These are phyloP conservation scores for Parathielavia appendiculata DNA, from an alignment of 495 filamentous ascomycete species.

Conservation along the genomic window DNA sequence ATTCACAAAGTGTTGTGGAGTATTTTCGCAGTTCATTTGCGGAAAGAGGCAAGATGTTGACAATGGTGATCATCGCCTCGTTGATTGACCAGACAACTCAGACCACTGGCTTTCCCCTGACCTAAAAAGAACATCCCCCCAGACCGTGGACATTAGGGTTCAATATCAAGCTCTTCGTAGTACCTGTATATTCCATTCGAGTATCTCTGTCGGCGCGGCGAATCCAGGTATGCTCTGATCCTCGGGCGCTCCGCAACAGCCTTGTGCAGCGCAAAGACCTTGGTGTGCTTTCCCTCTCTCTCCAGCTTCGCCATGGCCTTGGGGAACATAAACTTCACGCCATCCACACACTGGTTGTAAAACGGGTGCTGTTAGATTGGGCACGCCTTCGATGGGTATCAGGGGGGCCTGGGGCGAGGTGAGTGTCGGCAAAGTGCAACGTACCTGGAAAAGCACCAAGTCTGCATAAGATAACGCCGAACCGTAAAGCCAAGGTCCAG, in stretches of 20 bases:
- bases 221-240: slow-evolving; percentile 57
- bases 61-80: too few species aligned
- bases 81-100: too few species aligned
- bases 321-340: slow-evolving; percentile 57
- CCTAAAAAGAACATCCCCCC: too few species aligned
- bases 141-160: too few species aligned
- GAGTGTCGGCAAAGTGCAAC: slow-evolving; percentile 11
- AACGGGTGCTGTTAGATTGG: background rate
- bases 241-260: slow-evolving; percentile 49
- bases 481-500: slow-evolving; percentile 56
- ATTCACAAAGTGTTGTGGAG: too few species aligned
- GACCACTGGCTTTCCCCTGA: too few species aligned
- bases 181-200: slow-evolving; percentile 53
- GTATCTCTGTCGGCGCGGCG: slow-evolving; percentile 52
- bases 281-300: slow-evolving; percentile 44
- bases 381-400: too few species aligned
- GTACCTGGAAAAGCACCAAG: slow-evolving; percentile 61
- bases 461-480: slow-evolving; percentile 59
- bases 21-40: too few species aligned
- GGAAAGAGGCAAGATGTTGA: too few species aligned
- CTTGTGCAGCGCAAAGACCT: slow-evolving; percentile 52
- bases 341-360: slow-evolving; percentile 40
- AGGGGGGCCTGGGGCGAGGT: too few species aligned
- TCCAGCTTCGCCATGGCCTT: slow-evolving; percentile 48
- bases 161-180: slow-evolving; percentile 57